Evolutionary conservation across 139 green algal genomes (phyloP), one percentile per base, ranked within the genome.

Genomic region (Penium margaritaceum): DNA sequence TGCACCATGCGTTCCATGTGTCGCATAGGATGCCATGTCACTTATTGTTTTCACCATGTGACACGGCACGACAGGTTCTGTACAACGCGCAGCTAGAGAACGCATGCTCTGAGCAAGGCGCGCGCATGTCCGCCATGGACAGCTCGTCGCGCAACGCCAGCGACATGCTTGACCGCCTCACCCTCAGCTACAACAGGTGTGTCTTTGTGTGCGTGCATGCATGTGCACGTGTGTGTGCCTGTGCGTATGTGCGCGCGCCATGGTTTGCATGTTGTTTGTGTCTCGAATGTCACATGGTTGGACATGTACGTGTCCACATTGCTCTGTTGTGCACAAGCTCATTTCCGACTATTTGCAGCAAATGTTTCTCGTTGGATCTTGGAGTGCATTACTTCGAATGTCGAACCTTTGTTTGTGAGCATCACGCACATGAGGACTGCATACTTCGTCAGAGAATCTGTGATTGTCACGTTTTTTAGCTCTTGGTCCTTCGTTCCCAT

Each of bases 71-170:
- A 1, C 87, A 95, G 88, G 90, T 86, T 1, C 63, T 99, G 65
- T 97, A 94, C 88, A 96, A 96, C 78, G 88, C 84, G 1, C 83
- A 95, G 78, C 82, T 95, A n/a, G 95, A 99, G 86, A 98, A 97
- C 87, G 90, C 91, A 82, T 94, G 88, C 83, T 90, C 76, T 54
- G 95, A 99, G 89, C 87, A 96, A 67, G 94, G 90, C 19, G 91
- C 87, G 1, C 88, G 95, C 67, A 98, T 99, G 95, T 81, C 70
- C 19, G 95, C 95, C 54, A 99, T 99, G 95, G 95, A 99, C 84
- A 95, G 87, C 82, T 96, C 90, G 30, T 96, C 91, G 61, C 95
- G 96, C 82, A 96, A 94, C 66, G 95, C 95, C 1, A 86, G 76
- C 21, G 95, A 99, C 72, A 97, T 99, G 88, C 85, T 99, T 34